Conservation (phyloP, 257 asterid species). For the Przewalskia tangutica region DNA sequence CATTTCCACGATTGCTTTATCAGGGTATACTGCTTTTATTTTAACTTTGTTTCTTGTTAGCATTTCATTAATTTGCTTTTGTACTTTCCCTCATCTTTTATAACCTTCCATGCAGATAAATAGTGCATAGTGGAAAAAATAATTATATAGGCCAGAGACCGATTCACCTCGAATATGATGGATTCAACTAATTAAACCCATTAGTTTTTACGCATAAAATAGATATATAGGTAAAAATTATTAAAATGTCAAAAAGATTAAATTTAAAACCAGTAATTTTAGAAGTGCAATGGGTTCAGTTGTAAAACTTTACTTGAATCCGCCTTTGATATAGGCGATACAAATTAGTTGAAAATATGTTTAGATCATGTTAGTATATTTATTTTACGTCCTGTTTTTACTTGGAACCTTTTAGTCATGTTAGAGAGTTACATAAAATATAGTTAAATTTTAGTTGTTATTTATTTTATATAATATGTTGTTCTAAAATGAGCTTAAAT, state of each 20-base stretch:
- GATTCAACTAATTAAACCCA: not conserved
- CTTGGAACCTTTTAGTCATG: not conserved
- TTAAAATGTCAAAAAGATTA: too few species aligned
- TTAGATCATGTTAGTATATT: not conserved
- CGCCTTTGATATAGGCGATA: too few species aligned
- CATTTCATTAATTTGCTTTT: not conserved
- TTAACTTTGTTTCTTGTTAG: not conserved
- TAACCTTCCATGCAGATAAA: not conserved
- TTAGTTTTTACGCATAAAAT: too few species aligned
- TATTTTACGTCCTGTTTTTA: not conserved
- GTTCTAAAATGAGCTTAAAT: not conserved
- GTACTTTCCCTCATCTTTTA: not conserved
- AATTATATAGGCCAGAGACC: not conserved
- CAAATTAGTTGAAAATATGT: too few species aligned
- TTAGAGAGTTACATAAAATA: not conserved
- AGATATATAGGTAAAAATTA: too few species aligned
- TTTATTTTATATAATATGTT: not conserved
- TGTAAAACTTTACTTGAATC: not conserved
- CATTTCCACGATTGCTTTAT: constrained; percentile 11
- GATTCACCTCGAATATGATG: not conserved
- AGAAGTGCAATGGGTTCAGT: too few species aligned
- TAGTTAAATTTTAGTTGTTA: not conserved
- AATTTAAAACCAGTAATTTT: not conserved
- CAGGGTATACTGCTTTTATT: not conserved
- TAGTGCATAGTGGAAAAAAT: too few species aligned